Base-by-base conservation (phyloP, 2,329 filamentous ascomycete species). In the Sarocladium oryzae region DNA sequence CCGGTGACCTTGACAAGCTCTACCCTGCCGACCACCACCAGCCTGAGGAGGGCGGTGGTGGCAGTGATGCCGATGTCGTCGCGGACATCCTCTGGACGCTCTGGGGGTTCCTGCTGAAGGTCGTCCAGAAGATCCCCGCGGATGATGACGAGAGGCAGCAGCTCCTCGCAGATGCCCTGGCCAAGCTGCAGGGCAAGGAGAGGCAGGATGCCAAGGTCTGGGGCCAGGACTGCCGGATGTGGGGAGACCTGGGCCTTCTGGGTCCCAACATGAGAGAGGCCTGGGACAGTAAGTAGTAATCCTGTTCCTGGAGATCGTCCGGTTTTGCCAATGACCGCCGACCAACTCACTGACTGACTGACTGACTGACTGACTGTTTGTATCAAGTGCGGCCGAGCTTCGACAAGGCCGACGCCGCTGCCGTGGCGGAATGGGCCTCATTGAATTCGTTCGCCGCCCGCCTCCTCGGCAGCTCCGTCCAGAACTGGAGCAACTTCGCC, bases 391-490 rank as follows among this genome's bases (percentile, higher is more conserved):
- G 53, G 7, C 62, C 61, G 10, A 53, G 56, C 16, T 61, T 60
- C 50, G 53, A 63, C 37, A 56, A 53, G 50, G 56, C 56, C 18
- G 56, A 63, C 37, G 52, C 56, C 18, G 51, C 33, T 30, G 40
- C 54, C 10, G 51, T 61, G 26, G 20, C 53, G 3, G 52, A 61
- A 48, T 68, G 63, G 63, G 54, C 62, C 28, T 63, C 61, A 9
- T 54, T 67, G 55, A 64, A 68, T 57, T 64, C 63, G 10, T 65
- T 68, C 40, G 57, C 59, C 45, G 66, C 66, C 21, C 64, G 60
- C 45, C 53, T 66, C 16, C 57, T 62, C 50, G 60, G 58, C 53
- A 46, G 54, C n/a, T 30, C 40, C 7, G 53, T 60, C 16, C 52
- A 55, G 21, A 61, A 46, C 10, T 64, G 61, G 56, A 54, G 54